Percentiles rank a stretch among this genome's conserved stretches.
Conservation (phyloP, 1,139 yeast genomes). For the Eremothecium sinecaudum region DNA sequence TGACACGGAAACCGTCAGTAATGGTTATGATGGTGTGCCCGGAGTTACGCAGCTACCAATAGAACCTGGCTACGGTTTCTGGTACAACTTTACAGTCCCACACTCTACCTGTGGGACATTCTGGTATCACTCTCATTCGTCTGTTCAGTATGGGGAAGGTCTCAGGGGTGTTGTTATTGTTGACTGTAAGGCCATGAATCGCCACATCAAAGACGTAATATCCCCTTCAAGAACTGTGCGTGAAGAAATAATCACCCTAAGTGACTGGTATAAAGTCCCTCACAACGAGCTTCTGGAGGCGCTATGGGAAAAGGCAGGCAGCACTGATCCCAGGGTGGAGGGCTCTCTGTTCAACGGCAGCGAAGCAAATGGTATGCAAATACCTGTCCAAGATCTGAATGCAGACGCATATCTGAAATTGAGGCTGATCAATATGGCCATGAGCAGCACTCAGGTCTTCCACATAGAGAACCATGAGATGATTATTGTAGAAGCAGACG, state of each 20-base stretch:
- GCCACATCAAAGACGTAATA: constrained; percentile 33
- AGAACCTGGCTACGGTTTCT: constrained; percentile 31
- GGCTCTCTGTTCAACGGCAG: constrained; percentile 39
- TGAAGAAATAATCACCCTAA: constrained; percentile 51
- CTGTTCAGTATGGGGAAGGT: constrained; percentile 44
- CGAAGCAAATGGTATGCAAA: constrained; percentile 43
- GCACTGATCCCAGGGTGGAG: constrained; percentile 27
- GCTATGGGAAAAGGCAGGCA: constrained; percentile 30
- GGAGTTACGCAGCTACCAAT: constrained; percentile 38
- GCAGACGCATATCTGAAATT: constrained; percentile 40
- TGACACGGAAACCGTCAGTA: constrained; percentile 19
- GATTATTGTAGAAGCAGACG: constrained; percentile 59
- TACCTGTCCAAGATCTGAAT: constrained; percentile 40
- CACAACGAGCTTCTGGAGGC: constrained; percentile 53
- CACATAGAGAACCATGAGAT: constrained; percentile 42
- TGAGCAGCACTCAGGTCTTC: constrained; percentile 39
- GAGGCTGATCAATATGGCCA: constrained; percentile 37
- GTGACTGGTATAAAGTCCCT: constrained; percentile 49
- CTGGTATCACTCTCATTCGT: constrained; percentile 46
- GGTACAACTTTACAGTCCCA: constrained; percentile 35
- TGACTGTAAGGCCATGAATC: constrained; percentile 39
- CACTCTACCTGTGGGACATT: constrained; percentile 39
- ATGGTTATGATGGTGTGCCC: constrained; percentile 35
- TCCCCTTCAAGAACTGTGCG: constrained; percentile 26
- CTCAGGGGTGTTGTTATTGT: constrained; percentile 38